Evolutionary conservation across 441 rosid genomes (phyloP).

Genomic region (Jatropha multifida): DNA sequence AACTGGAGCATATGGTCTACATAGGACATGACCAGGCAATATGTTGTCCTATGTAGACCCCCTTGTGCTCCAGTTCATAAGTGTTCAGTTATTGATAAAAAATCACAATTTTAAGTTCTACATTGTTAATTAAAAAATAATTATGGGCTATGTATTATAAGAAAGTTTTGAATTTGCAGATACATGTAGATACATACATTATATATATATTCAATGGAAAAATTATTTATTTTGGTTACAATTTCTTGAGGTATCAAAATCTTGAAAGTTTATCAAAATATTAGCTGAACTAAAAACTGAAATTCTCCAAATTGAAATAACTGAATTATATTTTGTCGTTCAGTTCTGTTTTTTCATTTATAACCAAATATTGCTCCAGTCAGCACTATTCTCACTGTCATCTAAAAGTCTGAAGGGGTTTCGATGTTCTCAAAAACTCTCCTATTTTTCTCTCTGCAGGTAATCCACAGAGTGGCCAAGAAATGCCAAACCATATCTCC

Average conservation of each 20-base stretch:
- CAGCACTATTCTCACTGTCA: not conserved
- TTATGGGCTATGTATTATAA: not conserved
- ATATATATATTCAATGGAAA: not conserved
- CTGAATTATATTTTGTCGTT: not conserved
- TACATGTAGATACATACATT: no score
- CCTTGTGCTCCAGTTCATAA: no score
- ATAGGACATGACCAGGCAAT: no score
- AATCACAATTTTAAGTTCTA: not conserved
- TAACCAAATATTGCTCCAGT: not conserved
- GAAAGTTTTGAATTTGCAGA: not conserved
- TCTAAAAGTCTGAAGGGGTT: not conserved
- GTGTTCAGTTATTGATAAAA: not conserved
- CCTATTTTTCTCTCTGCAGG: constrained; percentile 5
- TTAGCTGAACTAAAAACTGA: not conserved
- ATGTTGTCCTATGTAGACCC: no score
- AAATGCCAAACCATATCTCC: not conserved
- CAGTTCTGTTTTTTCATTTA: not conserved
- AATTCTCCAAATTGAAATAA: not conserved
- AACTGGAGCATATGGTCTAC: no score
- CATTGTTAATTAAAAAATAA: not conserved
- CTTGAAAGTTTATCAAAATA: not conserved
- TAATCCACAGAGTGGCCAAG: not conserved
- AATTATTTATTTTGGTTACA: not conserved
- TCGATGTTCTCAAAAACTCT: not conserved
- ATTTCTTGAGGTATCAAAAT: not conserved